A percentile compares a stretch with the other conserved stretches of the same genome.
These are phyloP conservation scores for Daldinia decipiens DNA, from an alignment of 495 filamentous ascomycete species.

Conservation along the genomic window DNA sequence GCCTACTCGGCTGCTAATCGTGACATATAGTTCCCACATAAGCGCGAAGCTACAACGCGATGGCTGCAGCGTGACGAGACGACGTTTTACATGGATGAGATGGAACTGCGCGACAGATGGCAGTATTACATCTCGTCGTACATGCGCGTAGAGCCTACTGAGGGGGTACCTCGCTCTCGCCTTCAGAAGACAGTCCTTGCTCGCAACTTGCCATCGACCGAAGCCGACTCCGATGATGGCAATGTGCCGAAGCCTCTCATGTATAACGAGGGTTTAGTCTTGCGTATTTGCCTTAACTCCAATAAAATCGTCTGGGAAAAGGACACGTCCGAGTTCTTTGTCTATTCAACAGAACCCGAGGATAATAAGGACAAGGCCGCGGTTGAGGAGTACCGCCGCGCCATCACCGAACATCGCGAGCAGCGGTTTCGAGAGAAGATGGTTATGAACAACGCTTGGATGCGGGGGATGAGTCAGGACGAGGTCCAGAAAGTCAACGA, in stretches of 20 bases:
- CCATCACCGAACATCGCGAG: conserved; percentile 65
- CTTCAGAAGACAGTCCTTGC: conserved; percentile 75
- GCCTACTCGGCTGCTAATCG: conserved; percentile 20
- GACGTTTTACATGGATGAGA: conserved; percentile 75
- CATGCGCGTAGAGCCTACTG: conserved; percentile 86
- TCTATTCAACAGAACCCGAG: conserved; percentile 54
- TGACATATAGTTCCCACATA: conserved; percentile 61
- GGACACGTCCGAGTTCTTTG: conserved; percentile 65
- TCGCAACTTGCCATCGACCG: conserved; percentile 74
- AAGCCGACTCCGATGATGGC: conserved; percentile 56
- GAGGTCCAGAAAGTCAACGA: conserved; percentile 76
- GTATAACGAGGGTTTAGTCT: conserved; percentile 77
- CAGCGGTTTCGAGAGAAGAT: conserved; percentile 76
- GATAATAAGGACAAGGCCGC: conserved; percentile 47
- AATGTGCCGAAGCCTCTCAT: conserved; percentile 65
- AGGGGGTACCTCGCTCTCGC: conserved; percentile 74
- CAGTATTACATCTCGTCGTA: conserved; percentile 94
- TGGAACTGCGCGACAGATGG: conserved; percentile 72
- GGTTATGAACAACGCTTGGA: conserved; percentile 79
- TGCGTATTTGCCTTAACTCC: conserved; percentile 82
- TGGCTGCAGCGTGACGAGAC: conserved; percentile 83
- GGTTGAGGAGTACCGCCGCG: conserved; percentile 59
- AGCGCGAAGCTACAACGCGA: conserved; percentile 69
- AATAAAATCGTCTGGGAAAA: conserved; percentile 84
- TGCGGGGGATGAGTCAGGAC: conserved; percentile 74